phyloP scores from a whole-genome alignment of 2,329 filamentous ascomycete genomes.

The Fusarium nisikadoi region DNA sequence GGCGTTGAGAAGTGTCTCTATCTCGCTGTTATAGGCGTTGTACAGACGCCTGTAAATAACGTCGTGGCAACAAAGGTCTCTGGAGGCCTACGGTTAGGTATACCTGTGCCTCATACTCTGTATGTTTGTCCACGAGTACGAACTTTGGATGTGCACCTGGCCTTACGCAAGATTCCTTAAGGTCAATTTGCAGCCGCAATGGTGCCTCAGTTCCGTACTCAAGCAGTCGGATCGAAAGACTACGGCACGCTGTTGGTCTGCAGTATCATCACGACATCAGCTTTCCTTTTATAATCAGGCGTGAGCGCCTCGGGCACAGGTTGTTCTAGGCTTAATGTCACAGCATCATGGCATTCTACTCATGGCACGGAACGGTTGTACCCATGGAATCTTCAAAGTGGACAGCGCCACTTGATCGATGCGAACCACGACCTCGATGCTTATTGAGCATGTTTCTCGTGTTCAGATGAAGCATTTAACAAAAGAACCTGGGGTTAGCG shows the following conservation, averaged over 20 bases:
- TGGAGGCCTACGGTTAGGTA: slow-evolving; percentile 29
- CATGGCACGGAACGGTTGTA: slow-evolving; percentile 4
- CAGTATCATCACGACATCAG: not conserved
- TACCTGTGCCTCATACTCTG: slow-evolving; percentile 26
- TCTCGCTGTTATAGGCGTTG: slow-evolving; percentile 3
- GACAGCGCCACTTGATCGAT: slow-evolving; percentile 12
- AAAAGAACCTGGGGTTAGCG: not conserved
- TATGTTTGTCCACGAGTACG: slow-evolving; percentile 31
- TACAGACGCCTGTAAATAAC: slow-evolving; percentile 16
- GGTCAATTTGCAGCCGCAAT: not conserved
- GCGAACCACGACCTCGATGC: slow-evolving; percentile 14
- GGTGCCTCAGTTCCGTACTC: not conserved
- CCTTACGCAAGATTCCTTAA: not conserved
- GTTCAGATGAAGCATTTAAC: slow-evolving; percentile 29
- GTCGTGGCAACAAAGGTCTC: slow-evolving; percentile 13
- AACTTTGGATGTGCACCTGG: slow-evolving; percentile 21
- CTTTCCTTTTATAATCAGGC: not conserved
- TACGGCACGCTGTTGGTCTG: not conserved
- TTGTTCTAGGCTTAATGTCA: slow-evolving; percentile 2
- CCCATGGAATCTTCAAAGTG: slow-evolving; percentile 16
- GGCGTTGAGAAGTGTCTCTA: slow-evolving; percentile 1
- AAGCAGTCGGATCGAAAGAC: not conserved
- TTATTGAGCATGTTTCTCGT: slow-evolving; percentile 31
- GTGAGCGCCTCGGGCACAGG: not conserved
- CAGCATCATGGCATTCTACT: not conserved